These are phyloP conservation scores for Teunomyces funiuensis DNA, from an alignment of 805 yeast species.

Conservation along the genomic window DNA sequence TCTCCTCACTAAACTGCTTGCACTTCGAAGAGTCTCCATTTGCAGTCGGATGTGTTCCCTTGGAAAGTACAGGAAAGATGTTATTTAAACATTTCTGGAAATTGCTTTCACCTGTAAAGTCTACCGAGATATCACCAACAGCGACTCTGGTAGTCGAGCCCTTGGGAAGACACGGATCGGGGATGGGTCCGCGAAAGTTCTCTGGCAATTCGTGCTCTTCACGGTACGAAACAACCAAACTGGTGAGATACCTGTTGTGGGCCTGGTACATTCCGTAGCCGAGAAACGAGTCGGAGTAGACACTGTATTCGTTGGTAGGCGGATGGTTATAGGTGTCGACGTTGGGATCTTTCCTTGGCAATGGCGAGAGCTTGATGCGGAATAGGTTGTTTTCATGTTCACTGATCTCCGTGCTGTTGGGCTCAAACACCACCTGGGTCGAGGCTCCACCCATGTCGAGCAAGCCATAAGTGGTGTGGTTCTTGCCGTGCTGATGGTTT, in stretches of 20 bases:
- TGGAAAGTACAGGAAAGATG: conserved; percentile 46
- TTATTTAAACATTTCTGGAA: conserved; percentile 47
- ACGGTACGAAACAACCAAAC: conserved; percentile 26
- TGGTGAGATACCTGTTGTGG: conserved; percentile 43
- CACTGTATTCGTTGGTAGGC: conserved; percentile 30
- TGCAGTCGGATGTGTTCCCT: conserved; percentile 25
- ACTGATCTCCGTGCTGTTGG: conserved; percentile 44
- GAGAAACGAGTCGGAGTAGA: conserved; percentile 56
- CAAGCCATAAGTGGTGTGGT: conserved; percentile 53
- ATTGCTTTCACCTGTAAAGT: conserved; percentile 54
- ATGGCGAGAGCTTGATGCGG: conserved; percentile 41
- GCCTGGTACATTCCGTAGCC: conserved; percentile 65
- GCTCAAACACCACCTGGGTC: conserved; percentile 64
- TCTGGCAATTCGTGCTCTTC: conserved; percentile 15
- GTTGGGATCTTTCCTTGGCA: conserved; percentile 17
- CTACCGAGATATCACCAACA: conserved; percentile 27
- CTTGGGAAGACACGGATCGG: conserved; percentile 61
- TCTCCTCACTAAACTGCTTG: conserved; percentile 28
- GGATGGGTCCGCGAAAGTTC: conserved; percentile 27
- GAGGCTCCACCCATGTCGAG: conserved; percentile 67
- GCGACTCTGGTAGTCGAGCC: conserved; percentile 32
- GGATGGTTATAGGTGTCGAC: conserved; percentile 20
- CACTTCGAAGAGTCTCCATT: conserved; percentile 25
- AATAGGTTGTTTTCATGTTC: conserved; percentile 49
- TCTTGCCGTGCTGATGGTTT: conserved; percentile 42